These are phyloP conservation scores for Leucaena leucocephala DNA, from an alignment of 306 rosid genomes.

Conservation along the genomic window DNA sequence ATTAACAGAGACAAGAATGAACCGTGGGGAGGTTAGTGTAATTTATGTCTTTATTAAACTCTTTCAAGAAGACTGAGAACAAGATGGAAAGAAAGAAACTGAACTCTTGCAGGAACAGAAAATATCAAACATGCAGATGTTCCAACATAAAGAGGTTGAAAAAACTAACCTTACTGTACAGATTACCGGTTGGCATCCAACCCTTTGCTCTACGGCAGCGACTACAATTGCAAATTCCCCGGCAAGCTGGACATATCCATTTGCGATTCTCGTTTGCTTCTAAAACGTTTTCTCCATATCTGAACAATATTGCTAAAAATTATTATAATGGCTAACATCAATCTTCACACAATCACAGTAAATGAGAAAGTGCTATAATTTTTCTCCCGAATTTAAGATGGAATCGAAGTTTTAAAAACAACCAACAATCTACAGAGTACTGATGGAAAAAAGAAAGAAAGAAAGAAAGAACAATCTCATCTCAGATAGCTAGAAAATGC, in stretches of 20 bases:
- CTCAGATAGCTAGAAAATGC: constrained; percentile 30
- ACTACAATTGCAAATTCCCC: constrained; percentile 78
- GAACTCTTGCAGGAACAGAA: neutral
- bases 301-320: constrained; percentile 27
- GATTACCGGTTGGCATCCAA: constrained; percentile 74
- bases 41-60: neutral
- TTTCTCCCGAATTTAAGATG: constrained; percentile 14
- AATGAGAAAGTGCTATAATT: constrained; percentile 10
- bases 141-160: constrained; percentile 2
- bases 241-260: constrained; percentile 77
- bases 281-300: constrained; percentile 75
- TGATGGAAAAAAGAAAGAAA: neutral
- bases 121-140: neutral
- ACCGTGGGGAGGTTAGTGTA: neutral
- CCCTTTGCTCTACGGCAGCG: constrained; percentile 69
- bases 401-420: neutral
- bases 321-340: neutral
- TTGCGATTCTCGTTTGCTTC: constrained; percentile 51
- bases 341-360: constrained; percentile 7
- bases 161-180: constrained; percentile 63
- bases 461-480: constrained; percentile 11
- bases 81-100: constrained; percentile 4
- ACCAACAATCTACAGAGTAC: constrained; percentile 9
- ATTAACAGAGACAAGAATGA: neutral
- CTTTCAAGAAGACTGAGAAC: constrained; percentile 19